A percentile compares a stretch with the other conserved stretches of the same genome.
Evolutionary conservation across 2,329 filamentous ascomycete species (phyloP).

Genomic region (Stagonosporopsis rhizophila): DNA sequence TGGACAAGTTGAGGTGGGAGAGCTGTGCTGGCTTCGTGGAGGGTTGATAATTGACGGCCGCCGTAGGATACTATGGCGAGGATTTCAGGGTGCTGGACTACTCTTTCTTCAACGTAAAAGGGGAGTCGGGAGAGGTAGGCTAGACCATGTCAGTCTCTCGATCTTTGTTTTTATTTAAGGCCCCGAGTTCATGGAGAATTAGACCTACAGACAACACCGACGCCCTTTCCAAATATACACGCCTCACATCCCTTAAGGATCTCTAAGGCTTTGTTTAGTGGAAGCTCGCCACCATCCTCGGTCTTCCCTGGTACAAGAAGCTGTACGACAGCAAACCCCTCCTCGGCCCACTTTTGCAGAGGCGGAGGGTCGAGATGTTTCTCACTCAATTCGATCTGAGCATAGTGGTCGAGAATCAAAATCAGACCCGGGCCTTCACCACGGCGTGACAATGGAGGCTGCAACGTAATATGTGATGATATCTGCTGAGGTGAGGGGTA

Average conservation of each 20-base stretch:
- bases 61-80: conserved; percentile 45
- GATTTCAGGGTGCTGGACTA: conserved; percentile 33
- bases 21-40: conserved; percentile 23
- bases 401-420: conserved; percentile 51
- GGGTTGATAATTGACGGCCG: conserved; percentile 36
- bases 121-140: conserved; percentile 43
- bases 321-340: conserved; percentile 69
- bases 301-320: conserved; percentile 50
- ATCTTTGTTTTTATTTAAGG: not conserved
- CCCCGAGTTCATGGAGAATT: not conserved
- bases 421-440: conserved; percentile 59
- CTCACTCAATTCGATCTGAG: conserved; percentile 41
- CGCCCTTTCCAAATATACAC: conserved; percentile 35
- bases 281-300: conserved; percentile 44
- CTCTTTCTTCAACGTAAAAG: conserved; percentile 42
- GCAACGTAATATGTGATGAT: conserved; percentile 44
- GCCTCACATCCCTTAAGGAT: conserved; percentile 30
- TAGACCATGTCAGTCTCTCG: conserved; percentile 8
- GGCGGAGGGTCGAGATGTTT: conserved; percentile 61
- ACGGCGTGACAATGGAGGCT: conserved; percentile 58
- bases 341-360: conserved; percentile 73
- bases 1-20: conserved; percentile 43
- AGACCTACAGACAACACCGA: conserved; percentile 43
- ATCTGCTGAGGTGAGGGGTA: conserved; percentile 30
- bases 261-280: conserved; percentile 37